Evolutionary conservation across 352 stramenopile species (phyloP), one percentile per base, ranked within the genome.

Genomic region (Pythium dissotocum): DNA sequence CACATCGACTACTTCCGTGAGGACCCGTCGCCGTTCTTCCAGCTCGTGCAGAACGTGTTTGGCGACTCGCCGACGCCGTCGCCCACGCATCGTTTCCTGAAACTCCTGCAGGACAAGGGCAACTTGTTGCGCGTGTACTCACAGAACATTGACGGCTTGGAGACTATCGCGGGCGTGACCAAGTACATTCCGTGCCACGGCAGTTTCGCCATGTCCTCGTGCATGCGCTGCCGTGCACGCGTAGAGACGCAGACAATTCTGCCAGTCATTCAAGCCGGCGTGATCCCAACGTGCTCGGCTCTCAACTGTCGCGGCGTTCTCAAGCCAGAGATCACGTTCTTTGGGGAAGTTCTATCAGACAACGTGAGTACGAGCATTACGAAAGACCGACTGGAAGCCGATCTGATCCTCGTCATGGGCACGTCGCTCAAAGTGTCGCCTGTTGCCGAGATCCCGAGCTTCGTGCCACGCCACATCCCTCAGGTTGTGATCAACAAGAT

Each of bases 111-210:
- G 71, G 82, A 97, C 66, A 90, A 97, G 67, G 82, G 90, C 26
- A 96, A 98, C 62, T 72, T 99, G 36, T 71, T 98, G 63, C 83
- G 95, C 4, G 78, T 97, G 35, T 99, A 99, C 71, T 98, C 97
- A 35, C 97, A 99, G 74, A 99, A 99, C 75, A 99, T 99, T 73
- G 98, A 99, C 73, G 96, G 91, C 0, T 73, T 99, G 36, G 97
- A 99, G 71, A 65, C 89, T 51, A 69, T 82, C 10, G 97, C 97
- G 1, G 97, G 95, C 21, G 86, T 98, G 42, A 94, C 77, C n/a
- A 85, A 81, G 67, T 89, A 98, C 60, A 93, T 99, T 18, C 94
- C 98, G 61, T 98, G 95, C 61, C 97, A 99, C 77, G 97, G 97
- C 46, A 97, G 82, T 52, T 94, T 99, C 61, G 82, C 88, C 1